These are phyloP conservation scores for Emericellopsis cladophorae DNA, from an alignment of 2,329 filamentous ascomycete genomes.

Conservation along the genomic window DNA sequence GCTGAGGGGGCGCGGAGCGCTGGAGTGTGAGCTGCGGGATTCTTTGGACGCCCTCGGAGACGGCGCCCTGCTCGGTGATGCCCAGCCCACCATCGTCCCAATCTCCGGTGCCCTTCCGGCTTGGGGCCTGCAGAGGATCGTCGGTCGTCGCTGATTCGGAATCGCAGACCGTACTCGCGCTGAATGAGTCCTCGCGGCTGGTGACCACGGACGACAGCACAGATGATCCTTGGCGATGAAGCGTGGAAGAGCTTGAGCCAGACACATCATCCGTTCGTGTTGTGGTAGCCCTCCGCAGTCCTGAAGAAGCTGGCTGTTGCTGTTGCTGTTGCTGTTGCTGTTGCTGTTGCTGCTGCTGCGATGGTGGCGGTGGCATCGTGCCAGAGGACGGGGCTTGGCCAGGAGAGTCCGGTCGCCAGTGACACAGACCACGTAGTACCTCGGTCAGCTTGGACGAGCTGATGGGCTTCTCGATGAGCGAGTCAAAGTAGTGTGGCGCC, in stretches of 20 bases:
- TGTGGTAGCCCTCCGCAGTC: constrained; percentile 48
- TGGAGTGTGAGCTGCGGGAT: constrained; percentile 44
- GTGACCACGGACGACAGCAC: constrained; percentile 72
- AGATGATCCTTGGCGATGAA: constrained; percentile 59
- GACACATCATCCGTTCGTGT: constrained; percentile 66
- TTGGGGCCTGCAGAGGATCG: constrained; percentile 64
- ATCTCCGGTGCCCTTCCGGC: constrained; percentile 60
- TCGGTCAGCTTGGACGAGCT: constrained; percentile 85
- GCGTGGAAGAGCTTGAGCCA: constrained; percentile 63
- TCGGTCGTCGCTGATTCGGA: constrained; percentile 68
- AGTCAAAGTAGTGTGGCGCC: constrained; percentile 90
- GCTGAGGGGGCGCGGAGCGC: constrained; percentile 51
- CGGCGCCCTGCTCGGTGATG: constrained; percentile 52
- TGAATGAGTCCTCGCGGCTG: constrained; percentile 79
- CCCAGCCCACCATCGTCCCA: constrained; percentile 72
- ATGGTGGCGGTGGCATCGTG: constrained; percentile 12
- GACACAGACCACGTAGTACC: constrained; percentile 74
- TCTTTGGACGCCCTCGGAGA: constrained; percentile 13
- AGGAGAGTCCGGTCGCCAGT: constrained; percentile 72
- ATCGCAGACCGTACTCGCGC: constrained; percentile 79
- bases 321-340: constrained; percentile 1
- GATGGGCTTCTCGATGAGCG: constrained; percentile 90
- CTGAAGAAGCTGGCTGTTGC: constrained; percentile 45
- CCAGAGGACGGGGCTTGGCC: constrained; percentile 22
- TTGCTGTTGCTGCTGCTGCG: constrained; percentile 18